Evolutionary conservation across 2,329 filamentous ascomycete species (phyloP).

Genomic region (Penicillium sp.): DNA sequence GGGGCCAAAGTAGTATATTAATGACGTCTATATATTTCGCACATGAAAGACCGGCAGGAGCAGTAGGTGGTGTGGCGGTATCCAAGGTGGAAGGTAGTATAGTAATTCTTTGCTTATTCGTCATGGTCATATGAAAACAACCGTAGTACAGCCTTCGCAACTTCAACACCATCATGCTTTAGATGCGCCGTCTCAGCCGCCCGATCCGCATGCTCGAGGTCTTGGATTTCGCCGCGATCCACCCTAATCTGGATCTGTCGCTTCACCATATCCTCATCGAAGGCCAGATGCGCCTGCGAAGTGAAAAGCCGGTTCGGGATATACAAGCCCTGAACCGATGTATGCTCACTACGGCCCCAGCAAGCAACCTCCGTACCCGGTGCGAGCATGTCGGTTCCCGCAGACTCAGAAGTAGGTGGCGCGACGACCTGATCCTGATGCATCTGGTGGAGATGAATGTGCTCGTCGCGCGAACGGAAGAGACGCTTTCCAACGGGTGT

Average conservation of each 20-base stretch:
- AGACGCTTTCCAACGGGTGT: constrained; percentile 43
- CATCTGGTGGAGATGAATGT: constrained; percentile 49
- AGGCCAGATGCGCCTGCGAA: constrained; percentile 49
- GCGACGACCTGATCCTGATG: constrained; percentile 47
- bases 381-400: constrained; percentile 33
- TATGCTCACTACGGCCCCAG: constrained; percentile 49
- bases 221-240: constrained; percentile 43
- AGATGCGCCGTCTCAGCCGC: constrained; percentile 41
- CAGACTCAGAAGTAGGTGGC: constrained; percentile 29
- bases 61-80: too few species aligned
- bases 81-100: too few species aligned
- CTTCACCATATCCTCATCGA: constrained; percentile 49
- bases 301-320: constrained; percentile 48
- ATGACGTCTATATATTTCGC: too few species aligned
- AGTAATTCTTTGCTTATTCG: neutral
- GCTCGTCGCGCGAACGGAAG: constrained; percentile 37
- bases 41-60: too few species aligned
- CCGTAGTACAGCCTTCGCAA: constrained; percentile 42
- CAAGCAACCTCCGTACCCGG: constrained; percentile 49
- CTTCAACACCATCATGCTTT: constrained; percentile 42
- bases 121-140: constrained; percentile 54
- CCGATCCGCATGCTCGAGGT: constrained; percentile 38
- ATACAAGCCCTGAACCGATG: constrained; percentile 48
- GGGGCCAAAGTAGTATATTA: too few species aligned
- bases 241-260: constrained; percentile 47